Evolutionary conservation across 768 basidiomycete species (phyloP), one percentile per base, ranked within the genome.

Genomic region (Tulasnella sp.): DNA sequence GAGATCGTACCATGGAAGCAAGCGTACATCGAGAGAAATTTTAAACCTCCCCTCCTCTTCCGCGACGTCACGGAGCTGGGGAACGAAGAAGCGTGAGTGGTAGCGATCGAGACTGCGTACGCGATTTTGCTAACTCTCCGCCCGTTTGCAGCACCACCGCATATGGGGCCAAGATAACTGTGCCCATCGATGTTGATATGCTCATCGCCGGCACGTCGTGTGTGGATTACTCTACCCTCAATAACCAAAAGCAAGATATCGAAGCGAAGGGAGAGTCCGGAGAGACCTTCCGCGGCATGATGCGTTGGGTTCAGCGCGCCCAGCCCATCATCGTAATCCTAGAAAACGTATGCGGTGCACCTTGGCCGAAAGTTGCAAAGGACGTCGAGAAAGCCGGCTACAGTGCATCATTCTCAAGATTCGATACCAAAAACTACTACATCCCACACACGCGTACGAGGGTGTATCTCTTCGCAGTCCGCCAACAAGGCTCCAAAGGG

Each of bases 1-100:
- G 94, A 97, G 81, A 96, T 97, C 71, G 95, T 95, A 78, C 94
- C 95, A 3, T 96, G 94, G 84, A 95, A 97, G 81, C 95, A 95
- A 78, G 95, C 95, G 0, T 97, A 98, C 78, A 98, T 98, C 75
- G 95, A 98, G 78, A 86, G 95, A 37, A 98, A 98, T 79, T 98
- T 98, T 78, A 87, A 90, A 44, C 95, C 95, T 29, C 94, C 95
- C 14, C 80, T 96, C 34, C 83, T 98, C 39, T 98, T 97, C 80
- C 88, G 95, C 64, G 95, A 98, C 78, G 95, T 98, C 19, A 94
- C 91, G 72, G 95, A 97, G 77, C 85, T 98, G 19, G 91, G 90
- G 5, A 85, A 88, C 26, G 80, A 82, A 59, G 85, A 91, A 81
- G 92, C 92, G 91, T 94, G 79, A 73, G 91, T 83, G 22, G 44